These are phyloP conservation scores for Handroanthus guayacan DNA, from an alignment of 257 asterid species.

Conservation along the genomic window DNA sequence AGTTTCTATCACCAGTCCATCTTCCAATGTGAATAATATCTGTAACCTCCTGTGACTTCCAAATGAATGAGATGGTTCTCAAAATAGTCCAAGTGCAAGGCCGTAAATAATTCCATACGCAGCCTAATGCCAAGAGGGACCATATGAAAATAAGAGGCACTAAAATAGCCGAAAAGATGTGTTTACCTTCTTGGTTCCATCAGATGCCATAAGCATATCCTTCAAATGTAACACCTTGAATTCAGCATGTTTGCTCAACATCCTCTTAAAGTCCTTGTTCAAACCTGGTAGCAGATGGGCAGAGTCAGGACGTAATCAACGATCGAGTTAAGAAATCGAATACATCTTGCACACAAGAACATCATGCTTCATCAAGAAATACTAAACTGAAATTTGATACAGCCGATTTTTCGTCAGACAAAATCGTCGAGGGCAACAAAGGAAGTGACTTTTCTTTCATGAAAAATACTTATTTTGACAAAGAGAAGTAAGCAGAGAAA, in stretches of 20 bases:
- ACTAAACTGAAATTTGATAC: too few species aligned
- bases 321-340: constrained; percentile 2
- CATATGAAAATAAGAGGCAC: background rate
- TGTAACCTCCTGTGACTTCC: constrained; percentile 82
- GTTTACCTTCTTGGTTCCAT: constrained; percentile 95
- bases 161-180: constrained; percentile 31
- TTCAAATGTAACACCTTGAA: constrained; percentile 66
- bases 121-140: constrained; percentile 22
- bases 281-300: constrained; percentile 60
- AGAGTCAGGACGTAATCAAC: constrained; percentile 14
- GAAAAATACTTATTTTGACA: background rate
- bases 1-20: constrained; percentile 86
- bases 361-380: constrained; percentile 1
- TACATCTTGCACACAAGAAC: background rate
- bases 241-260: constrained; percentile 76
- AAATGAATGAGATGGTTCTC: constrained; percentile 67
- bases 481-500: background rate
- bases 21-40: constrained; percentile 89
- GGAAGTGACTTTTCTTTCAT: constrained; percentile 16
- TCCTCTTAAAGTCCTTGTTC: constrained; percentile 83
- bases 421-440: background rate
- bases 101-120: constrained; percentile 3
- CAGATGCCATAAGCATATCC: constrained; percentile 78
- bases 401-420: background rate
- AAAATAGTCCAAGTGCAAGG: constrained; percentile 27